A percentile compares a stretch with the other conserved stretches of the same genome.
Conservation (phyloP, 352 stramenopile genomes). For the Globisporangium radiosum region DNA sequence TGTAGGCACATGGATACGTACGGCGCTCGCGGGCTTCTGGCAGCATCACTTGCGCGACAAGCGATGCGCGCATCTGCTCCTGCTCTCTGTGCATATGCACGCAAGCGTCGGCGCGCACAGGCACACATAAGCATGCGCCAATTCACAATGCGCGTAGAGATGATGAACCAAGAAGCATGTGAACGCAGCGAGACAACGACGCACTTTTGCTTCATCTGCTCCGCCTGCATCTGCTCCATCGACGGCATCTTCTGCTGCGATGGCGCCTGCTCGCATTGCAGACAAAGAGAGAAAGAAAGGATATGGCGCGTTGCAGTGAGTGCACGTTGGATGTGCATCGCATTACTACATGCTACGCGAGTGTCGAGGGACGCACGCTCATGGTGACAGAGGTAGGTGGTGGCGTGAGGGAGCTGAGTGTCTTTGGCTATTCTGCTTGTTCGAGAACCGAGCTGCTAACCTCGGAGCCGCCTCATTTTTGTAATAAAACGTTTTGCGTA, state of each 20-base stretch:
- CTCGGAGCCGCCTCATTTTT: too few relatives aligned
- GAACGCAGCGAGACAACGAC: background rate
- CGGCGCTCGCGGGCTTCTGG: slow-evolving; percentile 71
- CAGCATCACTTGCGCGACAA: slow-evolving; percentile 74
- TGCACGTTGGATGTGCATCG: background rate
- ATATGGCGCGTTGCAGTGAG: background rate
- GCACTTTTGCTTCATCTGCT: slow-evolving; percentile 83
- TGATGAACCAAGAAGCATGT: background rate
- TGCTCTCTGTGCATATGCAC: slow-evolving; percentile 35
- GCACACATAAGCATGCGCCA: background rate
- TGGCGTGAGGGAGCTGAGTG: background rate
- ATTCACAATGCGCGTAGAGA: background rate
- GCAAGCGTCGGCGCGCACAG: too few relatives aligned
- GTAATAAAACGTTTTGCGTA: too few relatives aligned
- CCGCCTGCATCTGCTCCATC: slow-evolving; percentile 79
- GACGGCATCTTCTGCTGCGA: slow-evolving; percentile 38
- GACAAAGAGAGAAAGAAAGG: background rate
- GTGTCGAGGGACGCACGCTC: background rate
- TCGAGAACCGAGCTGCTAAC: background rate
- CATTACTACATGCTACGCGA: background rate
- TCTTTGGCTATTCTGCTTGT: background rate
- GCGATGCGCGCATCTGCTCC: slow-evolving; percentile 72
- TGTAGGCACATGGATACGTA: slow-evolving; percentile 25
- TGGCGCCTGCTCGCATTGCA: background rate
- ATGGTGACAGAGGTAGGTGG: background rate